Conservation (phyloP, 768 basidiomycete genomes). For the Gelatoporia subvermispora region DNA sequence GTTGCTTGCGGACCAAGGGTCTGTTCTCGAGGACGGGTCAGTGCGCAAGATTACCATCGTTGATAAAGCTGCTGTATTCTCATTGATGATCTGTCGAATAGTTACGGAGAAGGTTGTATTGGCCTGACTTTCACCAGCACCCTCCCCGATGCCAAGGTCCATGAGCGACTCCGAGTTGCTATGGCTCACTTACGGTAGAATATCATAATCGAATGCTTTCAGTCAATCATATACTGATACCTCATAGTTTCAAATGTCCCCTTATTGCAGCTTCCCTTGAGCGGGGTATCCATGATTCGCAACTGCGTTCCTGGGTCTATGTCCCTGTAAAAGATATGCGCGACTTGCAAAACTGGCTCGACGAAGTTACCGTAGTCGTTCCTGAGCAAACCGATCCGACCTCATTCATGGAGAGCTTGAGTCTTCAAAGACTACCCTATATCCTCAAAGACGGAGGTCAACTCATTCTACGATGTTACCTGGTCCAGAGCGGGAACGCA, state of each 20-base stretch:
- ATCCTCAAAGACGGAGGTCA: background rate
- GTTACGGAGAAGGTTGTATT: no score
- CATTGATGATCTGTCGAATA: no score
- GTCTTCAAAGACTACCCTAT: background rate
- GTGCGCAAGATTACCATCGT: background rate
- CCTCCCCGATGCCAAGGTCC: no score
- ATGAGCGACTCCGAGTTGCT: no score
- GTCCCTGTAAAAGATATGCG: background rate
- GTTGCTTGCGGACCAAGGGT: background rate
- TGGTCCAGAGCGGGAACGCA: background rate
- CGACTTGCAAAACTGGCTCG: background rate
- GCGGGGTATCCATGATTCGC: background rate
- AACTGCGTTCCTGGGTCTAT: background rate
- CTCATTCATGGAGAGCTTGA: background rate
- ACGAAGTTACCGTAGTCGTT: background rate
- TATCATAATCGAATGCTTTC: no score
- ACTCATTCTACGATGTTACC: background rate
- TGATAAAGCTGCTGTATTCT: no score
- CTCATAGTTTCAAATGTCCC: background rate
- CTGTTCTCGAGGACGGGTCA: background rate
- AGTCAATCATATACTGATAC: background rate
- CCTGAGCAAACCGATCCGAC: background rate
- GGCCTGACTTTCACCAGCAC: no score
- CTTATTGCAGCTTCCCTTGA: background rate
- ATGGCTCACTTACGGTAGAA: background rate